phyloP scores from a whole-genome alignment of 192 early-diverging fungal species.

The Coemansia sp. region DNA sequence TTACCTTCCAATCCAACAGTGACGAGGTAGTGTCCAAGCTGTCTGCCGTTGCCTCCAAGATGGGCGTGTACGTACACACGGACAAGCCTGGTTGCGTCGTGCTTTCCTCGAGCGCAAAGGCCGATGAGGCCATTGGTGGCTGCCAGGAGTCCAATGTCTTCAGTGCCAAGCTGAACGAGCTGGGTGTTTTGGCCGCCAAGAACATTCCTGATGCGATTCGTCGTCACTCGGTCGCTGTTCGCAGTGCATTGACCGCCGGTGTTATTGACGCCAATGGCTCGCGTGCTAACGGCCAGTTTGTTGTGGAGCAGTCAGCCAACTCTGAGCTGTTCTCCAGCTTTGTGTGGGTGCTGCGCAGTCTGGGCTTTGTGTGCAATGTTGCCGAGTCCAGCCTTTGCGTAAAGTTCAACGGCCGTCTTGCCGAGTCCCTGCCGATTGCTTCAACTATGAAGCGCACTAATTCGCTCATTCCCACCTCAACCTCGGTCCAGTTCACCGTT shows the following conservation, averaged over 20 bases:
- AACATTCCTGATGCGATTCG: slow-evolving; percentile 16
- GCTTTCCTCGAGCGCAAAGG: too few species aligned
- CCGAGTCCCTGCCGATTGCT: slow-evolving; percentile 23
- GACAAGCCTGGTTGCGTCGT: too few species aligned
- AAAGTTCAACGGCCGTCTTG: slow-evolving; percentile 6
- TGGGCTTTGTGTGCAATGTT: slow-evolving; percentile 27
- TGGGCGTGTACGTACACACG: slow-evolving; percentile 19
- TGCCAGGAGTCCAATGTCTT: slow-evolving; percentile 2
- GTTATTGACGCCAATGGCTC: slow-evolving; percentile 21
- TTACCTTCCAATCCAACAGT: background rate
- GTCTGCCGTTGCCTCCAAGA: slow-evolving; percentile 18
- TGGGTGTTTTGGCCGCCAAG: slow-evolving; percentile 16
- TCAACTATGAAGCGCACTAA: background rate
- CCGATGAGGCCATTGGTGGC: background rate
- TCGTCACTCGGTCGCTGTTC: slow-evolving; percentile 21
- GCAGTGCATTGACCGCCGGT: slow-evolving; percentile 28
- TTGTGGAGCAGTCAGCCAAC: slow-evolving; percentile 4
- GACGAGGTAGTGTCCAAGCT: slow-evolving; percentile 16
- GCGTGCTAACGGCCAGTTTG: slow-evolving; percentile 23
- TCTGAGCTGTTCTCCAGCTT: slow-evolving; percentile 15
- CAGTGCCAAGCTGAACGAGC: slow-evolving; percentile 15
- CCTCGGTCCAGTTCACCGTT: slow-evolving; percentile 30
- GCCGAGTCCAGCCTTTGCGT: slow-evolving; percentile 3
- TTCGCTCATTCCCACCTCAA: background rate
- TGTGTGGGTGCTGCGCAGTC: slow-evolving; percentile 42